phyloP scores from a whole-genome alignment of 192 early-diverging fungal species.

The Paraglomus occultum region DNA sequence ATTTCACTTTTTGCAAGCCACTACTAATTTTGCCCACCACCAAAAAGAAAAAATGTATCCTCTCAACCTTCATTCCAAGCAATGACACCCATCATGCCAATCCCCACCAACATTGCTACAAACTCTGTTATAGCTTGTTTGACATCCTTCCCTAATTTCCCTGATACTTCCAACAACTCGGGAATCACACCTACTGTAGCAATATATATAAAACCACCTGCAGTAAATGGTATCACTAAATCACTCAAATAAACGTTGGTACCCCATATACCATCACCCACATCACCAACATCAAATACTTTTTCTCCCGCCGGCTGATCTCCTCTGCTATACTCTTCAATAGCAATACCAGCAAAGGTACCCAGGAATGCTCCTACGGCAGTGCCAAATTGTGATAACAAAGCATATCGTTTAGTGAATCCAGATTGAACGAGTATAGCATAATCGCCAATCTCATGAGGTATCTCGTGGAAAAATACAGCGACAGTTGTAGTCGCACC shows the following conservation, averaged over 20 bases:
- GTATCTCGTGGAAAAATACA: conserved; percentile 88
- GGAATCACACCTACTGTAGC: conserved; percentile 84
- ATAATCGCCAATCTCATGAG: conserved; percentile 87
- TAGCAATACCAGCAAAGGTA: conserved; percentile 70
- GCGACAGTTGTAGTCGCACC: conserved; percentile 85
- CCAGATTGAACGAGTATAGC: conserved; percentile 83
- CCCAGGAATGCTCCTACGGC: conserved; percentile 81
- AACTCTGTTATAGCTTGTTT: conserved; percentile 58
- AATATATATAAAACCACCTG: conserved; percentile 85
- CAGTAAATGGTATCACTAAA: conserved; percentile 84
- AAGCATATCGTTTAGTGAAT: conserved; percentile 68
- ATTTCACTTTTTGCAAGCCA: too few relatives aligned
- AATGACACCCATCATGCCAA: conserved; percentile 75
- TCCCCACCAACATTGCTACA: conserved; percentile 67
- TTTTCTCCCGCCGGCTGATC: conserved; percentile 15
- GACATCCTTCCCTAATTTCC: conserved; percentile 52
- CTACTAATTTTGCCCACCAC: neutral
- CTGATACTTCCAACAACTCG: conserved; percentile 67
- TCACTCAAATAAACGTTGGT: conserved; percentile 68
- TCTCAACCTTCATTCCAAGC: conserved; percentile 60
- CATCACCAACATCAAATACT: neutral
- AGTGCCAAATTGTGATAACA: conserved; percentile 77
- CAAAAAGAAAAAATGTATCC: neutral
- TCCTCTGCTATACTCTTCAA: conserved; percentile 63
- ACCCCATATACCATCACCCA: conserved; percentile 43